A percentile compares a stretch with the other conserved stretches of the same genome.
Evolutionary conservation across 176 grass and related monocot genomes (phyloP).

Genomic region (Urochloa ruziziensis): DNA sequence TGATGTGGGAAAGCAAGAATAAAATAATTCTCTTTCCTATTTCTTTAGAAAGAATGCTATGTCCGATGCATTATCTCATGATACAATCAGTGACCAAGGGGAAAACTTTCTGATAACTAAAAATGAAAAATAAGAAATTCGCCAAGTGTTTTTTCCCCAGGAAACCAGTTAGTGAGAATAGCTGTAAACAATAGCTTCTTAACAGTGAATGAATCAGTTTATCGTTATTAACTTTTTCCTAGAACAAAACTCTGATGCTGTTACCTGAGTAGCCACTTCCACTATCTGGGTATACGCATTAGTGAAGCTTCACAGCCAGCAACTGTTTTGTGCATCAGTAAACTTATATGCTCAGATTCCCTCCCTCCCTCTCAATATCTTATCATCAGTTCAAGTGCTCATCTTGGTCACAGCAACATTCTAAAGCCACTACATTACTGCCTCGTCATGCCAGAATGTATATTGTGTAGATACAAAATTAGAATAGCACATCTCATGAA

Average conservation of each 20-base stretch:
- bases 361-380: not conserved
- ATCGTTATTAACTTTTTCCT: not conserved
- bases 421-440: not conserved
- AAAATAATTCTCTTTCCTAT: not conserved
- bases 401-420: not conserved
- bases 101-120: not conserved
- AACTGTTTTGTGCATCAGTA: not conserved
- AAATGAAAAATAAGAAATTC: not conserved
- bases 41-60: not conserved
- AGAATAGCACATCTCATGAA: constrained; percentile 1
- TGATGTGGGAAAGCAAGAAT: not conserved
- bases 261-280: not conserved
- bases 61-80: not conserved
- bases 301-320: not conserved
- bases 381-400: not conserved
- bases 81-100: not conserved
- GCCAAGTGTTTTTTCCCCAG: not conserved
- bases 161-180: not conserved
- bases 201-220: not conserved
- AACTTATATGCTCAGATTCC: not conserved
- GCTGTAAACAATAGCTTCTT: not conserved
- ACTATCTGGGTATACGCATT: not conserved
- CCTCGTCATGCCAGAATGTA: not conserved
- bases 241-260: not conserved
- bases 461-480: not conserved